Conservation (phyloP, 257 asterid species). For the Salvia rosmarinus region DNA sequence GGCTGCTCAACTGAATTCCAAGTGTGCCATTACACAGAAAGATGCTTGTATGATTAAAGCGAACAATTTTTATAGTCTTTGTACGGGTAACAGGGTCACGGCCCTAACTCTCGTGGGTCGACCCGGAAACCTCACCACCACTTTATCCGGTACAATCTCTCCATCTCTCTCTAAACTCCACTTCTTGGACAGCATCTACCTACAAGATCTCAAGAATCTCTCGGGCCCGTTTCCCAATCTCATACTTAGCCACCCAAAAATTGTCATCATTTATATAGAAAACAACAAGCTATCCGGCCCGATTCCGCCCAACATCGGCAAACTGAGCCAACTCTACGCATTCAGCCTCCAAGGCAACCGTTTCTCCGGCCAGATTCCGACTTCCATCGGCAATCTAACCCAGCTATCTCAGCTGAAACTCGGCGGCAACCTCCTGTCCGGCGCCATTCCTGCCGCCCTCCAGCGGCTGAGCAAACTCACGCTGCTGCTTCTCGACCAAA, state of each 20-base stretch:
- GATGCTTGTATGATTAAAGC: too few species aligned
- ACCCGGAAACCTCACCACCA: constrained; percentile 38
- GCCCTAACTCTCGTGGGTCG: constrained; percentile 37
- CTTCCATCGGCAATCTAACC: constrained; percentile 47
- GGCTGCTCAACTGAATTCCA: too few species aligned
- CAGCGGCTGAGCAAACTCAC: constrained; percentile 47
- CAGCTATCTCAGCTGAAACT: constrained; percentile 53
- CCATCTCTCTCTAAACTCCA: constrained; percentile 59
- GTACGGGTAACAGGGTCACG: constrained; percentile 56
- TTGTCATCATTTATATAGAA: constrained; percentile 49
- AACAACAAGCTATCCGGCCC: constrained; percentile 60
- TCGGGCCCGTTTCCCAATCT: constrained; percentile 63
- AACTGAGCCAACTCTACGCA: constrained; percentile 29
- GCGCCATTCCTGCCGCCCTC: constrained; percentile 52
- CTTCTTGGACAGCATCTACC: constrained; percentile 44
- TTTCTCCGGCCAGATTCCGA: constrained; percentile 63
- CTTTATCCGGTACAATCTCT: constrained; percentile 64
- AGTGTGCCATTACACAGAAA: too few species aligned
- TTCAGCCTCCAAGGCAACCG: constrained; percentile 59
- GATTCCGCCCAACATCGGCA: constrained; percentile 51
- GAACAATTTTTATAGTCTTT: too few species aligned
- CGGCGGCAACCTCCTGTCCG: constrained; percentile 60
- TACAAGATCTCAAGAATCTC: constrained; percentile 46
- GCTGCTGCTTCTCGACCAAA: constrained; percentile 39
- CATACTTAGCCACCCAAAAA: constrained; percentile 42